Evolutionary conservation across 2,329 filamentous ascomycete genomes (phyloP), one percentile per base, ranked within the genome.

Genomic region (Monilinia laxa): DNA sequence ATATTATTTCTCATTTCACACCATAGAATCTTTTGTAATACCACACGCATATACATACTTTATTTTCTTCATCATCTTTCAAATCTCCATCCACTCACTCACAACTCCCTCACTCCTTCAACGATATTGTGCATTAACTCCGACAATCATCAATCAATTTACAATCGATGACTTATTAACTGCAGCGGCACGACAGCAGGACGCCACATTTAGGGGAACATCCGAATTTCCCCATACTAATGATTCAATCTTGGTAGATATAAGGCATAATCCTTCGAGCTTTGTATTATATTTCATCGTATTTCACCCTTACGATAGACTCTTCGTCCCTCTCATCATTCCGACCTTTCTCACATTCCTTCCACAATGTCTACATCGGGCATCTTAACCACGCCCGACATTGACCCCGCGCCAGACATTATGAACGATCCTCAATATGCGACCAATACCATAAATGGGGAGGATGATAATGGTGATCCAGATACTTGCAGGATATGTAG

Each of bases 401-500:
- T 58, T 69, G 47, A 67, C 64, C 62, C 75, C 68, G 64, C 72
- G 55, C 80, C 82, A 47, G 83, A 86, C 71, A 71, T 86, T 71
- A 86, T 85, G 84, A 86, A 85, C 76, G 83, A 86, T 71, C 81
- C 82, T 57, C 77, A 80, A 64, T 84, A 81, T 71, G 80, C 78
- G 68, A 79, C 78, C 23, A 81, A 81, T 64, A 72, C 67, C n/a
- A 67, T 54, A 9, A 67, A 67, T n/a, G 71, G 66, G 2, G 74
- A 75, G 38, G 75, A 76, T 69, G 75, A 72, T 23, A 72, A 62
- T 23, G 72, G 68, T 25, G 76, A 77, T 56, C 70, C 84, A 66
- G 91, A 96, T 76, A 96, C 93, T n/a, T 99, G 95, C 81, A 89
- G 95, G 69, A 99, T 99, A 82, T 99, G 95, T 79, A 87, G 96